These are phyloP conservation scores for Erysimum pusillum DNA, from an alignment of 441 rosid species.

Conservation along the genomic window DNA sequence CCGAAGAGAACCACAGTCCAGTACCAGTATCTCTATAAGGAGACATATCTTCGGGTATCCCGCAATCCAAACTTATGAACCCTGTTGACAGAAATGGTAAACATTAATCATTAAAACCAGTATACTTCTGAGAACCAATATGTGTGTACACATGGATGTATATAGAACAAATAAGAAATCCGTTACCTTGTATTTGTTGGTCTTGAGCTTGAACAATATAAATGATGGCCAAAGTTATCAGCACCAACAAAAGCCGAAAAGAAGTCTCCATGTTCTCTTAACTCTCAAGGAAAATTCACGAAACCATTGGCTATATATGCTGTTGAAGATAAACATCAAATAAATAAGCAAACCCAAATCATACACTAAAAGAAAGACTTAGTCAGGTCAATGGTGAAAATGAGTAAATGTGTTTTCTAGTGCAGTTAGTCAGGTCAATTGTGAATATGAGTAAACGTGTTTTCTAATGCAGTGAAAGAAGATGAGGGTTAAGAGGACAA, in stretches of 20 bases:
- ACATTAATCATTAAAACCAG: neutral
- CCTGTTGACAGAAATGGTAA: conserved; percentile 6
- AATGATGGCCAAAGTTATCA: conserved; percentile 25
- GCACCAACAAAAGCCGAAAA: neutral
- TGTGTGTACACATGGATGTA: neutral
- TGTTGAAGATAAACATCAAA: too few species aligned
- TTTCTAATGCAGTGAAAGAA: neutral
- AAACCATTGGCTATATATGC: too few species aligned
- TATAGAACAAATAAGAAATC: neutral
- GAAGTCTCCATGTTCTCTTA: conserved; percentile 19
- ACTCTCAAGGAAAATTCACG: neutral
- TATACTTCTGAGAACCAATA: conserved; percentile 8
- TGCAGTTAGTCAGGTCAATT: too few species aligned
- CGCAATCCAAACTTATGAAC: conserved; percentile 46
- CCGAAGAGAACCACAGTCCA: conserved; percentile 29
- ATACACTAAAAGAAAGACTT: conserved; percentile 4
- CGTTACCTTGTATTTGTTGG: neutral
- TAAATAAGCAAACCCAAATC: too few species aligned
- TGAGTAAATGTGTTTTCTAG: too few species aligned
- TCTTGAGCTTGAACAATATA: conserved; percentile 30
- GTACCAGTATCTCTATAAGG: neutral
- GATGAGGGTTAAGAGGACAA: neutral
- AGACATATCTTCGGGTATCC: conserved; percentile 2
- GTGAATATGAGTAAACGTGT: too few species aligned
- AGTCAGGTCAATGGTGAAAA: conserved; percentile 19